Conservation (phyloP, 768 basidiomycete genomes). For the Trametes sanguinea region DNA sequence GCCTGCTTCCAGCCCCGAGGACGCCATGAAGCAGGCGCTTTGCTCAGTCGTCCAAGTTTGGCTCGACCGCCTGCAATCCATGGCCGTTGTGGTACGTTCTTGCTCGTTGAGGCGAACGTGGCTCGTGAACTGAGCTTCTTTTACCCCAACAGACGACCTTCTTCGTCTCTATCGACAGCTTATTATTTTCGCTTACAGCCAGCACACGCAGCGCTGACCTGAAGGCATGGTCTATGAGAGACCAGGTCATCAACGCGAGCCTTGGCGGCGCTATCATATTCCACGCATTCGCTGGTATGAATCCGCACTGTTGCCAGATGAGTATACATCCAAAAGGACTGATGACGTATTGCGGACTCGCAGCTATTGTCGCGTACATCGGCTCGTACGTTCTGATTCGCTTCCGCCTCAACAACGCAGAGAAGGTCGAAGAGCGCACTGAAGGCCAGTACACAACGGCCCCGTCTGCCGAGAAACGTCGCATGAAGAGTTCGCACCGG, state of each 20-base stretch:
- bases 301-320: slow-evolving; percentile 53
- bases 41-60: slow-evolving; percentile 50
- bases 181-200: no score
- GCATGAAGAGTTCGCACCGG: not conserved
- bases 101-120: no score
- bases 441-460: not conserved
- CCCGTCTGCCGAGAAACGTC: slow-evolving; percentile 1
- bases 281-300: no score
- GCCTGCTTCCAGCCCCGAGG: not conserved
- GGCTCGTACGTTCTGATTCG: slow-evolving; percentile 58
- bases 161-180: slow-evolving; percentile 63
- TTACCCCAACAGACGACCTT: slow-evolving; percentile 54
- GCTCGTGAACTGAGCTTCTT: not conserved
- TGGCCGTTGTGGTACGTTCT: slow-evolving; percentile 51
- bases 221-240: no score
- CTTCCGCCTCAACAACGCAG: slow-evolving; percentile 57
- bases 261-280: no score
- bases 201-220: no score
- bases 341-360: no score
- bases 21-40: slow-evolving; percentile 22
- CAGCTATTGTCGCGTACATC: no score
- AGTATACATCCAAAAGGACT: no score
- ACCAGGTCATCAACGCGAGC: no score
- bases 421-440: slow-evolving; percentile 14
- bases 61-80: slow-evolving; percentile 62